Base-by-base conservation (phyloP, 2,329 filamentous ascomycete species). In the Dothistroma pini region DNA sequence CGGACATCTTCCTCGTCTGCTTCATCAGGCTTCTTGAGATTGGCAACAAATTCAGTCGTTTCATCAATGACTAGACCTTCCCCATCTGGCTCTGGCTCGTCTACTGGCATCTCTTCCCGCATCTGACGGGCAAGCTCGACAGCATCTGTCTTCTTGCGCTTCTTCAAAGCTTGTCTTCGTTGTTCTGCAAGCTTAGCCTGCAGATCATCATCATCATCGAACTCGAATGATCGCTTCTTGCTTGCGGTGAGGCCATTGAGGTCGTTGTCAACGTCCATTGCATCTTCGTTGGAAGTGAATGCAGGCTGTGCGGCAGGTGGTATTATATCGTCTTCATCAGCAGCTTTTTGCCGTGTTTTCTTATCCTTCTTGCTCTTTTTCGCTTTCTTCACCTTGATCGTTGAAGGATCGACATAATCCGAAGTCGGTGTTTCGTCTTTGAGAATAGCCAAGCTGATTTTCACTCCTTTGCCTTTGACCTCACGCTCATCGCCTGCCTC, bases 371-470 rank as follows among this genome's bases (percentile, higher is more conserved):
- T 79, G 76, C 87, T 82, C 77, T 89, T 97, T 77, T 96, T 97
- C 0, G 91, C 88, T 75, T 96, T 99, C 78, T 92, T 96, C 65
- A 97, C 84, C 76, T 97, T 99, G 71, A 97, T 85, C 68, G 95
- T 89, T 1, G 89, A 90, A 16, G 88, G 79, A 63, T 96, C 91
- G 65, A 96, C 81, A 74, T 99, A 99, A 74, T 99, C 95, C 19
- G 93, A 96, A 16, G 84, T 79, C 1, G 87, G 87, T 9, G 84
- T 81, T 49, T 90, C 86, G 19, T 87, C 84, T 73, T 82, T 74
- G 56, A 80, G 68, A 52, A 92, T 83, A 69, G 97, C 93, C 4
- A 99, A 82, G 69, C 84, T 93, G 68, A 97, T 84, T 51, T 83
- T 84, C 59, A 91, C 86, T 58, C 84, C 81, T 70, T 88, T 91